Base-by-base conservation (phyloP, 192 early-diverging fungal genomes). In the Entophlyctis helioformis region DNA sequence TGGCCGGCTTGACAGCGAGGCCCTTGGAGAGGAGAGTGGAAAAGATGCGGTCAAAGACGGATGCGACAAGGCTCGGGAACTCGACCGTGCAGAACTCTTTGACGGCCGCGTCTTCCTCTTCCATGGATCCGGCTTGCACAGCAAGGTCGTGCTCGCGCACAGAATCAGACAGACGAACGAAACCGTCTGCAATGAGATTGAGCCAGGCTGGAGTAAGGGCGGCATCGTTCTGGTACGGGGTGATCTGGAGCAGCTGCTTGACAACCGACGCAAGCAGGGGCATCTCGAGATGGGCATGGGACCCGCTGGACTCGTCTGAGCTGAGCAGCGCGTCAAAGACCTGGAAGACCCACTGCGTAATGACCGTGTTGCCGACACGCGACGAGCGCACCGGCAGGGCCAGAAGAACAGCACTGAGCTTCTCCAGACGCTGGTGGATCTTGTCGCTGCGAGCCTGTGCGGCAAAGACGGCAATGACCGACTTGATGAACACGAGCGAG, bases 141-240 rank as follows among this genome's bases (percentile, higher is more conserved):
- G n/a, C n/a, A n/a, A n/a, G n/a, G n/a, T n/a, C n/a, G n/a, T n/a
- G n/a, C n/a, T n/a, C n/a, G n/a, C n/a, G n/a, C n/a, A n/a, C n/a
- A n/a, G n/a, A n/a, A n/a, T n/a, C n/a, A n/a, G n/a, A n/a, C n/a
- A n/a, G n/a, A n/a, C n/a, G n/a, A n/a, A 64, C 50, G 56, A 86
- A 91, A 0, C 80, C 80, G 48, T 76, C 78, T 25, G 72, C 66
- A 11, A 93, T 71, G 36, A 93, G 78, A 39, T 78, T 72, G 37
- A 93, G 67, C 90, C 90, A 93, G 13, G 84, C 56, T 36, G 89
- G 86, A 52, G 80, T 75, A 40, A 87, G 60, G 39, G 72, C 66
- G n/a, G 76, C 71, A 54, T 96, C 91, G 56, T 82, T 83, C 33
- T 72, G 67, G 57, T 83, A 83, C 37, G 91, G 91, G 52, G 83